Evolutionary conservation across 805 yeast species (phyloP), one percentile per base, ranked within the genome.

Genomic region (Ogataea nitratoaversa): DNA sequence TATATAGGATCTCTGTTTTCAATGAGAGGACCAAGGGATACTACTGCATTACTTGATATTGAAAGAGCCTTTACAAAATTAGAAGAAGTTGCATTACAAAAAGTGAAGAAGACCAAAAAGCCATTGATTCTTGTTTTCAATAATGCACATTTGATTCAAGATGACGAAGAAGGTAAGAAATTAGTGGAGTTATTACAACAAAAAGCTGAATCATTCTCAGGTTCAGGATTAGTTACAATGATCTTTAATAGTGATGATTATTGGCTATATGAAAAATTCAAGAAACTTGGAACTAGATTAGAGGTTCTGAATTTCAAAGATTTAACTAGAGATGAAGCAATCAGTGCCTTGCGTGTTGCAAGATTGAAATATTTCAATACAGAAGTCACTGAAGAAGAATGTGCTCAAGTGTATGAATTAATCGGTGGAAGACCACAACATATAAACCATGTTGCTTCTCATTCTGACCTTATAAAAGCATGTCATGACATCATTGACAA

Each of bases 351-450:
- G 36, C 65, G 65, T 36, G 67, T 70, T 22, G 67, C 82, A 1
- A 67, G 95, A 39, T 51, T 57, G 35, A 60, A 63, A 40, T 64
- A 56, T 43, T 72, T 72, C 30, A 62, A 69, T 19, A 70, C 67
- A 28, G 47, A 48, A 0, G 43, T 79, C 1, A 55, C 64, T 13
- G 71, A 67, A 3, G 62, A 57, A 0, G 41, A 40, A 11, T 52
- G 49, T 38, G 30, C 30, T 4, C 62, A 72, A 30, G 71, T 85
- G 3, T 85, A 82, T 56, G 78, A 80, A 43, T 63, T 84, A 28
- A 76, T 85, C 33, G 95, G 95, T 2, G 95, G 95, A 1, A 69
- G 95, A 35, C 89, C 95, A 0, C 95, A 86, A 59, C 91, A 86
- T 59, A 61, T 86, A 3, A 75, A 84, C 2, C 82, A 81, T 34